A percentile compares a stretch with the other conserved stretches of the same genome.
Evolutionary conservation across 257 asterid genomes (phyloP).

Genomic region (Plantago ovata): DNA sequence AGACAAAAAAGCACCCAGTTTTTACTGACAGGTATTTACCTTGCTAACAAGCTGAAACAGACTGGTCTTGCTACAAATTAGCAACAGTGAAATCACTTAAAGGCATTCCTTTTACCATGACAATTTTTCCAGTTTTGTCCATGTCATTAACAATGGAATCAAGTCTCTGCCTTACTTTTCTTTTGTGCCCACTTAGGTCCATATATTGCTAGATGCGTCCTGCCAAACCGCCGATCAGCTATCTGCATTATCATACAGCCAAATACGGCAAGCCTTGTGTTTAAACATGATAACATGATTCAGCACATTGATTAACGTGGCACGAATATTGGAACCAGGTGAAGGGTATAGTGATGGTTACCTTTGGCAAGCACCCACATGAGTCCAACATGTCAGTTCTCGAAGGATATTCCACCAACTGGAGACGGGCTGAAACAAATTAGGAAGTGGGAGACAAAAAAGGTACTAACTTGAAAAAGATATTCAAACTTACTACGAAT

Average conservation of each 20-base stretch:
- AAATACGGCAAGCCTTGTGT: neutral
- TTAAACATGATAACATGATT: neutral
- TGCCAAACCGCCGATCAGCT: conserved; percentile 96
- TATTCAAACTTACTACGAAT: conserved; percentile 57
- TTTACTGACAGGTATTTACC: conserved; percentile 14
- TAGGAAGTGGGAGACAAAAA: conserved; percentile 7
- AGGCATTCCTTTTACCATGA: neutral
- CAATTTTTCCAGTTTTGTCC: conserved; percentile 10
- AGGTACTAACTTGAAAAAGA: neutral
- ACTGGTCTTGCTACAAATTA: neutral
- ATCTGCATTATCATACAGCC: conserved; percentile 43
- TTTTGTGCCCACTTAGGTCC: conserved; percentile 96
- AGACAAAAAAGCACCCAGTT: neutral
- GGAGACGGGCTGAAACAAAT: conserved; percentile 19
- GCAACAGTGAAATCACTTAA: neutral
- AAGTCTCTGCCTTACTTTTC: conserved; percentile 39
- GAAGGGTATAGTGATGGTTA: conserved; percentile 20
- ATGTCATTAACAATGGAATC: conserved; percentile 9
- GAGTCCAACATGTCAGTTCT: conserved; percentile 84
- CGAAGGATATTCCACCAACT: conserved; percentile 91
- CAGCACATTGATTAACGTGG: neutral
- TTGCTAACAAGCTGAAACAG: conserved; percentile 8
- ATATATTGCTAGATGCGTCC: conserved; percentile 88
- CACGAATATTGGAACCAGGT: conserved; percentile 3
- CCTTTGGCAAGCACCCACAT: conserved; percentile 73